A percentile compares a stretch with the other conserved stretches of the same genome.
Conservation (phyloP, 2,329 filamentous ascomycete species). For the Cladosporium sp. region DNA sequence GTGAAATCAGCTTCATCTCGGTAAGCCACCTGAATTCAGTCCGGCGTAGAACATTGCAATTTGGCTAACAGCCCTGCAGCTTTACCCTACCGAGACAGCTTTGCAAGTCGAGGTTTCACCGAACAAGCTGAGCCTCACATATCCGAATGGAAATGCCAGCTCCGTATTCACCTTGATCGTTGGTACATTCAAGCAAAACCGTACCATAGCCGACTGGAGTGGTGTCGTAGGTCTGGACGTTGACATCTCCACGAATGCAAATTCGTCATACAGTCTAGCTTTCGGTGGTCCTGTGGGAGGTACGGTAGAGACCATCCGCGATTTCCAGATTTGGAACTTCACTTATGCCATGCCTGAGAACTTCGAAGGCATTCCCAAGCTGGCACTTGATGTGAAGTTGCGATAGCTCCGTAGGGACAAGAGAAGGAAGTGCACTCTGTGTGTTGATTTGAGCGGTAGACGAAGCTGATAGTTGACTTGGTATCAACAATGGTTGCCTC, state of each 20-base stretch:
- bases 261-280: constrained; percentile 36
- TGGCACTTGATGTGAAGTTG: constrained; percentile 2
- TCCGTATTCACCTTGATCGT: constrained; percentile 50
- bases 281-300: constrained; percentile 44
- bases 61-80: constrained; percentile 23
- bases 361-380: background rate
- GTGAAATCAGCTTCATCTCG: constrained; percentile 19
- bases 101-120: constrained; percentile 25
- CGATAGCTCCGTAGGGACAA: background rate
- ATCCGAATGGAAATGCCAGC: constrained; percentile 48
- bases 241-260: constrained; percentile 43
- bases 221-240: constrained; percentile 49
- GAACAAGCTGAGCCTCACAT: constrained; percentile 45
- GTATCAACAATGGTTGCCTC: too few relatives aligned
- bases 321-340: constrained; percentile 41
- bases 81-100: constrained; percentile 18
- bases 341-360: constrained; percentile 31
- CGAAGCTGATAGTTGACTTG: too few relatives aligned
- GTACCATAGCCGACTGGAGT: constrained; percentile 43
- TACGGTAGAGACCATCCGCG: constrained; percentile 32
- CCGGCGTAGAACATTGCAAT: constrained; percentile 1
- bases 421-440: background rate
- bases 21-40: constrained; percentile 20
- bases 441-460: too few relatives aligned
- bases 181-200: constrained; percentile 43